These are phyloP conservation scores for Porcisia deanei DNA, from an alignment of 208 protist species.

Conservation along the genomic window DNA sequence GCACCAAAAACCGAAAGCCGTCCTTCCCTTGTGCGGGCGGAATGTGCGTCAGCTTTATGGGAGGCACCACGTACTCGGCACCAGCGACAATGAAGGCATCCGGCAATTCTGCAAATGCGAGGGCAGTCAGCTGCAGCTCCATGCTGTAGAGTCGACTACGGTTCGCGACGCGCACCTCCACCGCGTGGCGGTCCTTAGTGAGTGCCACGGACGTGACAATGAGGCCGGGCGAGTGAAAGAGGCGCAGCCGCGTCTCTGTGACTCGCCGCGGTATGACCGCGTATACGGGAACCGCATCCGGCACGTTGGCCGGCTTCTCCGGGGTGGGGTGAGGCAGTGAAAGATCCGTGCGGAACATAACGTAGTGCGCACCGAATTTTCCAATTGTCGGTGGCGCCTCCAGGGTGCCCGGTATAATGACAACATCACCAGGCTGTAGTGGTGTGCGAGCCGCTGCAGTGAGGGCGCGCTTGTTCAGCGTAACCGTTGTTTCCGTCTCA, in stretches of 20 bases:
- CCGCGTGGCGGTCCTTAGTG: constrained; percentile 67
- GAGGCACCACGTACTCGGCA: constrained; percentile 79
- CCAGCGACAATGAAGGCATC: constrained; percentile 73
- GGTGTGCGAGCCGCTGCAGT: constrained; percentile 31
- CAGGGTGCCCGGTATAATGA: constrained; percentile 59
- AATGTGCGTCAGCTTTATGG: constrained; percentile 75
- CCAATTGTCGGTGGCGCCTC: constrained; percentile 52
- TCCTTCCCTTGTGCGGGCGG: constrained; percentile 25
- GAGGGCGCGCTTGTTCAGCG: constrained; percentile 60
- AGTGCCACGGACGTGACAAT: constrained; percentile 55
- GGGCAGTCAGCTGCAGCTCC: constrained; percentile 63
- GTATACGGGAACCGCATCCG: constrained; percentile 83
- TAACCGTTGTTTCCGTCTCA: constrained; percentile 38
- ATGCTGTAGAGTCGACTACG: constrained; percentile 75
- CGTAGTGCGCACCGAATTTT: constrained; percentile 53
- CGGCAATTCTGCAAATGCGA: constrained; percentile 62
- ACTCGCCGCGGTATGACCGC: constrained; percentile 85
- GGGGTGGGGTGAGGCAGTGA: constrained; percentile 66
- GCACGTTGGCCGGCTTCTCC: constrained; percentile 62
- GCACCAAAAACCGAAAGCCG: constrained; percentile 39
- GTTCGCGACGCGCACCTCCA: constrained; percentile 78
- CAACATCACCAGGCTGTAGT: constrained; percentile 64
- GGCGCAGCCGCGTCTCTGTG: constrained; percentile 78
- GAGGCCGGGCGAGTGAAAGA: constrained; percentile 76
- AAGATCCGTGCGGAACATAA: constrained; percentile 80